phyloP scores from a whole-genome alignment of 2,329 filamentous ascomycete genomes.

The Penicillium sp. region DNA sequence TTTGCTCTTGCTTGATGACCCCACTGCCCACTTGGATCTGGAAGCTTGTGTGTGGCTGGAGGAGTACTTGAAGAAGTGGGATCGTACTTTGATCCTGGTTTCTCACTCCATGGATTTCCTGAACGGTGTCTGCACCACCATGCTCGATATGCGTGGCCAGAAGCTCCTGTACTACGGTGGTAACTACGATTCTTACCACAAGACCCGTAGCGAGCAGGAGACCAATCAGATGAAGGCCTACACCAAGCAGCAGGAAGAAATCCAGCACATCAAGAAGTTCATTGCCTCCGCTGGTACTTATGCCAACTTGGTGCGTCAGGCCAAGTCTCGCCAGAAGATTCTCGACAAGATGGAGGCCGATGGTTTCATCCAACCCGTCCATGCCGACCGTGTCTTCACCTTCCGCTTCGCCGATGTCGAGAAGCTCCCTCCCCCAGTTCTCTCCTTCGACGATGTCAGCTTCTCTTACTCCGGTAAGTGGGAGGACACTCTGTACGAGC shows the following conservation, averaged over 20 bases:
- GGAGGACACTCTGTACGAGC: slow-evolving; percentile 90
- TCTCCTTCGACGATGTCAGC: slow-evolving; percentile 95
- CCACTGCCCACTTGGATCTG: slow-evolving; percentile 97
- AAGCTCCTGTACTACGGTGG: slow-evolving; percentile 96
- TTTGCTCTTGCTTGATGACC: slow-evolving; percentile 92
- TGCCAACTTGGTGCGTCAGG: slow-evolving; percentile 97
- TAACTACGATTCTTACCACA: slow-evolving; percentile 98
- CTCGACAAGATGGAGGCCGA: slow-evolving; percentile 99
- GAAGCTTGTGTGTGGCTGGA: slow-evolving; percentile 99
- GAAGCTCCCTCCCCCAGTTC: slow-evolving; percentile 95
- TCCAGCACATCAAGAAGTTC: slow-evolving; percentile 99
- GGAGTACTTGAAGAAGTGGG: slow-evolving; percentile 99
- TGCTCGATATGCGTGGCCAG: slow-evolving; percentile 96
- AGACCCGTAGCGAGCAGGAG: slow-evolving; percentile 92
- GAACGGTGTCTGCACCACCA: slow-evolving; percentile 96
- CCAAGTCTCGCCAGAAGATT: slow-evolving; percentile 99
- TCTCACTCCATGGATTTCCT: slow-evolving; percentile 99
- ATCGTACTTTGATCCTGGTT: slow-evolving; percentile 90
- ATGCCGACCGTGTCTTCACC: slow-evolving; percentile 82
- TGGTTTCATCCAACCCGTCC: slow-evolving; percentile 92
- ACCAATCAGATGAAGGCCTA: slow-evolving; percentile 99
- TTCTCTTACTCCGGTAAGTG: slow-evolving; percentile 94
- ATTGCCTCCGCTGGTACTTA: slow-evolving; percentile 99
- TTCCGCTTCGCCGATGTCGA: slow-evolving; percentile 99
- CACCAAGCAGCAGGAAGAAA: slow-evolving; percentile 98